Evolutionary conservation across 768 basidiomycete genomes (phyloP), one percentile per base, ranked within the genome.

Genomic region (Kwoniella dendrophila): DNA sequence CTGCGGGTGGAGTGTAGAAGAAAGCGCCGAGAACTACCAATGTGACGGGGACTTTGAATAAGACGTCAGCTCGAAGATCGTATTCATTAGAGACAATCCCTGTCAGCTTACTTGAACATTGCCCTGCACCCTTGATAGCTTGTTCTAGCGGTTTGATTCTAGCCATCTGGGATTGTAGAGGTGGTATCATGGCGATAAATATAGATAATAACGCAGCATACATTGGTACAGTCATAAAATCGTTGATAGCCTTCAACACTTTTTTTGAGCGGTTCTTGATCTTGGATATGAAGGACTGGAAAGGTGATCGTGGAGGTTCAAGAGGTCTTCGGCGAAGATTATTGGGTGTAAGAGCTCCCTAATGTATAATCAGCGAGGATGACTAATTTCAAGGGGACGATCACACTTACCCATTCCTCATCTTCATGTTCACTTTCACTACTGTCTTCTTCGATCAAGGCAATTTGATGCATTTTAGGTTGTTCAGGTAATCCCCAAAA

Each of bases 1-100:
- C 32, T 45, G 51, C 52, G 20, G 71, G 62, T 40, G 80, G 77
- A n/a, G 72, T 52, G 61, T 79, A 88, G 80, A 95, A 95, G 82
- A 94, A 97, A 14, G 90, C 92, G 11, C 94, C 94, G 43, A 97
- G 86, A 5, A 96, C 92, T 58, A 97, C 83, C 26, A 96, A 82
- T 1, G 94, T 97, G 27, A 97, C 73, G 0, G 94, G 95, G 63
- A 97, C 88, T 10, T 88, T 87, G 1, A 27, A 45, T 20, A 18
- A 41, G 60, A 3, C 5, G 36, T 50, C 33, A 40, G 51, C 26
- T n/a, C n/a, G n/a, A n/a, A n/a, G n/a, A n/a, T n/a, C 55, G 32
- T 44, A 11, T 29, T 26, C 34, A 20, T 53, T 33, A 20, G 18
- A 34, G 18, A 5, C 38, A n/a, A n/a, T n/a, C n/a, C n/a, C n/a